These are phyloP conservation scores for Micractinium conductrix DNA, from an alignment of 139 green algal genomes.

Conservation along the genomic window DNA sequence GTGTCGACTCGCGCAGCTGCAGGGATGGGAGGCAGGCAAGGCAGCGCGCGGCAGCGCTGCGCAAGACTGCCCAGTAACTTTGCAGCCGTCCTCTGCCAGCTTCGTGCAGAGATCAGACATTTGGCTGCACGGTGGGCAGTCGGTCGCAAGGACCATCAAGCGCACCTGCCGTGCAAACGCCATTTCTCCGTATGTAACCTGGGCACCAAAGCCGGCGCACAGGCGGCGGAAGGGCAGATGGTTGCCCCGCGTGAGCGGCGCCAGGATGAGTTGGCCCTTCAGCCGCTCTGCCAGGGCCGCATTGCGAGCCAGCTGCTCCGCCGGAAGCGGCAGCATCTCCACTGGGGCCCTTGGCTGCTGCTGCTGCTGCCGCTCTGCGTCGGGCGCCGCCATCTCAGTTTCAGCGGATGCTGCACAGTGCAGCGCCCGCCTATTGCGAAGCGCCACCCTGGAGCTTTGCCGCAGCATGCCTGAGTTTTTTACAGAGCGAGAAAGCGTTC, in stretches of 20 bases:
- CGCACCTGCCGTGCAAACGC: slow-evolving; percentile 63
- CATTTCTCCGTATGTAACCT: slow-evolving; percentile 87
- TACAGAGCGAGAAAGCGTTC: no score
- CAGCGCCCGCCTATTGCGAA: no score
- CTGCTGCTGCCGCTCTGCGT: background rate
- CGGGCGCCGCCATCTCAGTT: background rate
- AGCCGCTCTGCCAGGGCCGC: slow-evolving; percentile 46
- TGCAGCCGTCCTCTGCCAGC: no score
- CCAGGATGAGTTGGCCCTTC: slow-evolving; percentile 67
- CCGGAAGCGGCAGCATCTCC: background rate
- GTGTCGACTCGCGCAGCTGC: no score
- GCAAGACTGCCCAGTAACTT: no score
- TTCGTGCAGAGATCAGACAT: no score
- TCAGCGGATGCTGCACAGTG: background rate
- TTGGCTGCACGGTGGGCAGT: no score
- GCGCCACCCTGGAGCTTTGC: no score
- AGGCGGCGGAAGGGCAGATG: slow-evolving; percentile 84
- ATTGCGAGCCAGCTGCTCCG: slow-evolving; percentile 41
- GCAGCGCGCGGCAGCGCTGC: no score
- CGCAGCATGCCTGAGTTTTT: no score
- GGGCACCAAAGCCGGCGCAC: slow-evolving; percentile 69
- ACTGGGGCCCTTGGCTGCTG: background rate
- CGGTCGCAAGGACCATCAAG: no score
- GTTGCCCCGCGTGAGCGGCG: slow-evolving; percentile 70
- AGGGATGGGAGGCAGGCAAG: no score